phyloP scores from a whole-genome alignment of 352 stramenopile genomes.

The Phytophthora sojae region DNA sequence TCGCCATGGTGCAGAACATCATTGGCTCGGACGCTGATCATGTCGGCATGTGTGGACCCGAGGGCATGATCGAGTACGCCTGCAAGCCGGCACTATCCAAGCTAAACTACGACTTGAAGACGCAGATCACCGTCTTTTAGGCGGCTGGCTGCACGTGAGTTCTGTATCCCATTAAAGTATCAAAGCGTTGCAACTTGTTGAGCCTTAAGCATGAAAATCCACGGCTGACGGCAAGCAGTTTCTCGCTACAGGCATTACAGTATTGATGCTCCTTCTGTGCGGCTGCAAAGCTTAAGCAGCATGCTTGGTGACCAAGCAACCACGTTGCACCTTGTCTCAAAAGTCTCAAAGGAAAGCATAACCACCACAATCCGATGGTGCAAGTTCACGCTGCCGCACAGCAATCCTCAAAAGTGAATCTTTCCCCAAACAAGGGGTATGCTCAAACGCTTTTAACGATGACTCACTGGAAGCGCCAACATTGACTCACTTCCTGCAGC shows the following conservation, averaged over 20 bases:
- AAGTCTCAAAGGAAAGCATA: not conserved
- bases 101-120: conserved; percentile 85
- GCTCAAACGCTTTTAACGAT: conserved; percentile 6
- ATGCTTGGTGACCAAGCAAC: not conserved
- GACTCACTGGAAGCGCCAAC: conserved; percentile 20
- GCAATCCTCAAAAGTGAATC: not conserved
- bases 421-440: not conserved
- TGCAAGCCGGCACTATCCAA: conserved; percentile 89
- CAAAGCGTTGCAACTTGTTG: not conserved
- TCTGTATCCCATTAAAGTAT: conserved; percentile 6
- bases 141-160: not conserved
- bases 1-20: conserved; percentile 86
- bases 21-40: conserved; percentile 75
- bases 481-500: not conserved
- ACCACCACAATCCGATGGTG: conserved; percentile 16
- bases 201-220: not conserved
- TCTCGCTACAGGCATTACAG: not conserved
- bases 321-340: conserved; percentile 4
- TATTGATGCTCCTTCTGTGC: not conserved
- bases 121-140: conserved; percentile 66
- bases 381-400: not conserved
- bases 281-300: conserved; percentile 4
- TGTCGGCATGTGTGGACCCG: conserved; percentile 93
- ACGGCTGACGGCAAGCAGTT: not conserved
- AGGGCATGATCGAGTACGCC: conserved; percentile 95